Conservation (phyloP, 495 filamentous ascomycete genomes). For the Lasiosphaeris hirsuta region DNA sequence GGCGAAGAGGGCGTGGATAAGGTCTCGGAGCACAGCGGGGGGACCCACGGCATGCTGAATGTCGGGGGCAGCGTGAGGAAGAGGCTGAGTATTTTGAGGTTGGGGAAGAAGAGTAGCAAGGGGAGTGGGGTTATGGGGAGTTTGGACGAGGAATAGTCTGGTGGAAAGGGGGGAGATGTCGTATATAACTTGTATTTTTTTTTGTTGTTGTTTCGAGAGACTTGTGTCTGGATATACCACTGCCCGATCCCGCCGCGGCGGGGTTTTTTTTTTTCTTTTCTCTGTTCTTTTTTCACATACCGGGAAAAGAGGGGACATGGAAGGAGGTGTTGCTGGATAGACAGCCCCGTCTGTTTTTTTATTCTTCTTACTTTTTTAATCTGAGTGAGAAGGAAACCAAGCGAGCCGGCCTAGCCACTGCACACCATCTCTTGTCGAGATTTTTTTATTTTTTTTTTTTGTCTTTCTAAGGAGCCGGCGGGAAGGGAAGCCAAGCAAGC, state of each 20-base stretch:
- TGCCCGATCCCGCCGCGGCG: not conserved
- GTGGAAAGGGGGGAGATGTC: not conserved
- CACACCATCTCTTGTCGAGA: too few relatives aligned
- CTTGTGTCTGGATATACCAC: constrained; percentile 11
- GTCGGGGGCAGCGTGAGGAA: constrained; percentile 56
- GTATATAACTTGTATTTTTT: not conserved
- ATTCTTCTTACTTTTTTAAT: not conserved
- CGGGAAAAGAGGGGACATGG: not conserved
- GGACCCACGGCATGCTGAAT: not conserved
- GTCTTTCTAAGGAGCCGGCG: too few relatives aligned
- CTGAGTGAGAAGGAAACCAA: too few relatives aligned
- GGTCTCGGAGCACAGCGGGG: not conserved
- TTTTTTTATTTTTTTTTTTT: too few relatives aligned
- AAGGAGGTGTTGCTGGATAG: not conserved
- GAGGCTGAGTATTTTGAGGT: constrained; percentile 62
- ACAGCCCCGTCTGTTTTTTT: not conserved
- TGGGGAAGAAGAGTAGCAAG: constrained; percentile 63
- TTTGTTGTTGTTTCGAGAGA: not conserved
- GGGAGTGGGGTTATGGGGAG: constrained; percentile 47
- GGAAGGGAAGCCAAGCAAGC: too few relatives aligned
- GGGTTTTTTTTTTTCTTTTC: constrained; percentile 2
- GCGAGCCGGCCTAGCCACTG: too few relatives aligned
- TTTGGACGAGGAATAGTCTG: constrained; percentile 35
- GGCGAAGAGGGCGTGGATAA: too few relatives aligned
- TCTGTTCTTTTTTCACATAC: not conserved